phyloP scores from a whole-genome alignment of 2,329 filamentous ascomycete genomes.

The Sphaerulina vaccinii region DNA sequence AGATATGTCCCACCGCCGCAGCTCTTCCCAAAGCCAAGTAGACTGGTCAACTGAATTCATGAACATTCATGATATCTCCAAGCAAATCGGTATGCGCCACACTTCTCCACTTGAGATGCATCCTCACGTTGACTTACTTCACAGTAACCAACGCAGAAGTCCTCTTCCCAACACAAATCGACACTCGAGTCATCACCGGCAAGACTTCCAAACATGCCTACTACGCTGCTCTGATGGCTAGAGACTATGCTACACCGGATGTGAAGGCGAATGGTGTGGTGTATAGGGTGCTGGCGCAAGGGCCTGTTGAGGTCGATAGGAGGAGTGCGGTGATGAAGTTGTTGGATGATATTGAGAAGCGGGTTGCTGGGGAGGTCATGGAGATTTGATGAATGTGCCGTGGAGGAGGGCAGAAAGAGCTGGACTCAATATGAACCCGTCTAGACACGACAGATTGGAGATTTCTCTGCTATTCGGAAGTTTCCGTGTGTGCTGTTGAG shows the following conservation, averaged over 20 bases:
- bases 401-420: no score
- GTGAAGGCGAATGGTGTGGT: constrained; percentile 18
- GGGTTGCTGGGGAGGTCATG: constrained; percentile 26
- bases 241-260: constrained; percentile 18
- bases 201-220: constrained; percentile 18
- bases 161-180: constrained; percentile 23
- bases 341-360: constrained; percentile 27
- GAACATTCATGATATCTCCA: constrained; percentile 12
- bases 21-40: constrained; percentile 4
- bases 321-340: constrained; percentile 26
- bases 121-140: background rate
- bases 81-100: constrained; percentile 22
- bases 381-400: constrained; percentile 17
- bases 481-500: no score
- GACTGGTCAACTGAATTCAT: constrained; percentile 16
- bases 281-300: constrained; percentile 26
- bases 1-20: constrained; percentile 10
- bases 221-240: constrained; percentile 22
- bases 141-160: constrained; percentile 27
- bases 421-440: no score
- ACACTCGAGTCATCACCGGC: constrained; percentile 26
- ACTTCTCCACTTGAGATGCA: constrained; percentile 3
- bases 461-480: no score
- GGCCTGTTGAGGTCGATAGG: constrained; percentile 20
- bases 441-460: no score